Evolutionary conservation across 129 eudicot genomes (phyloP).

Genomic region (Centrapalus pauciflorus): DNA sequence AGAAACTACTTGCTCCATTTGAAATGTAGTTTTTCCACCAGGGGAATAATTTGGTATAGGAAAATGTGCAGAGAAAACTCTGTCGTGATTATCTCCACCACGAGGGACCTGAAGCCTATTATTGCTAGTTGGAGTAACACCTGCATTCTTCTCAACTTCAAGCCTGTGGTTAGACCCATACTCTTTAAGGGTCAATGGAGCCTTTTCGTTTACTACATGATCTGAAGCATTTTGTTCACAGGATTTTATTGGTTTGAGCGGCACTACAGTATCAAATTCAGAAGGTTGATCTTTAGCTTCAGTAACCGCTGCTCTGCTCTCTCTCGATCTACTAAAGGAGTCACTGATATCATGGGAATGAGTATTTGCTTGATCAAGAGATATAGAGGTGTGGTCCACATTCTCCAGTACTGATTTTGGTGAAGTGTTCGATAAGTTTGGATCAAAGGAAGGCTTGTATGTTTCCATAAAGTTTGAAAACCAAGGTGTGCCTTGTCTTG

Average conservation of each 20-base stretch:
- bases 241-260: constrained; percentile 11
- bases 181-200: constrained; percentile 26
- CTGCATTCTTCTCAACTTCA: neutral
- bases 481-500: constrained; percentile 70
- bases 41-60: neutral
- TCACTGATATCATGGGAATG: constrained; percentile 11
- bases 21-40: neutral
- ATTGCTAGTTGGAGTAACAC: constrained; percentile 14
- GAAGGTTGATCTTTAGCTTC: constrained; percentile 21
- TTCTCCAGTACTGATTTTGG: constrained; percentile 81
- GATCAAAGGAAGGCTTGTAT: constrained; percentile 32
- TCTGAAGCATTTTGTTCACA: constrained; percentile 1
- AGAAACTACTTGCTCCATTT: neutral
- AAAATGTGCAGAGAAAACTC: neutral
- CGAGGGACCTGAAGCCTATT: no score
- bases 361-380: constrained; percentile 9
- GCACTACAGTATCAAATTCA: constrained; percentile 13
- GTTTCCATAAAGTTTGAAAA: constrained; percentile 59
- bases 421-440: constrained; percentile 45
- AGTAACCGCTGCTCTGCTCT: neutral
- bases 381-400: constrained; percentile 21
- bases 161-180: constrained; percentile 16
- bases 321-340: constrained; percentile 14
- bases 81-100: neutral
- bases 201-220: neutral